phyloP scores from a whole-genome alignment of 2,329 filamentous ascomycete genomes.

The Neopestalotiopsis clavispora region DNA sequence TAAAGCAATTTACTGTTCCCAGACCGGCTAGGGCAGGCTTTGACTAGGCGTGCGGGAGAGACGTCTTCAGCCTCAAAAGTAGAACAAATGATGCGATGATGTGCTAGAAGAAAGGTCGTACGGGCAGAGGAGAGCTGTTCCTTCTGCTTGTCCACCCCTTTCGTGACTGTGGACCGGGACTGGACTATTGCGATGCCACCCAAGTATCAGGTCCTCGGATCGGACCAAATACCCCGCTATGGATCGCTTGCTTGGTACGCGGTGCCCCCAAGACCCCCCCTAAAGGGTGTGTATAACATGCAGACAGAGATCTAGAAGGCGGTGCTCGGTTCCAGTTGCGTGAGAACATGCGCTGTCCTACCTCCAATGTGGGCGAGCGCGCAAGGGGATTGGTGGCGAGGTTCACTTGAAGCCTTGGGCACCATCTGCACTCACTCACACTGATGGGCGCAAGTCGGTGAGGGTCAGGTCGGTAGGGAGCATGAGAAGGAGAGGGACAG shows the following conservation, averaged over 20 bases:
- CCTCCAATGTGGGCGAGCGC: neutral
- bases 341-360: neutral
- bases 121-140: neutral
- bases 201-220: neutral
- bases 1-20: conserved; percentile 1
- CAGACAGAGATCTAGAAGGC: conserved; percentile 6
- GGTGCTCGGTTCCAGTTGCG: conserved; percentile 10
- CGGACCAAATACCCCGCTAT: conserved; percentile 11
- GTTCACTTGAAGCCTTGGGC: conserved; percentile 12
- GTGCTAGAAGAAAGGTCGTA: neutral
- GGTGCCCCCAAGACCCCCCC: neutral
- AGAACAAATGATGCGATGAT: neutral
- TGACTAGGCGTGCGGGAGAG: neutral
- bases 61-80: neutral
- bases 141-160: neutral
- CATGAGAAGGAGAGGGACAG: neutral
- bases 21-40: conserved; percentile 1
- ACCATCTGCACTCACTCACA: conserved; percentile 5
- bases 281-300: neutral
- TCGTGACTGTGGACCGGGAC: neutral
- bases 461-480: conserved; percentile 17
- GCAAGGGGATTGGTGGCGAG: conserved; percentile 7
- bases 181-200: neutral
- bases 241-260: neutral
- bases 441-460: conserved; percentile 1